Conservation (phyloP, 116 monocot species). For the Phalaenopsis hybrid region DNA sequence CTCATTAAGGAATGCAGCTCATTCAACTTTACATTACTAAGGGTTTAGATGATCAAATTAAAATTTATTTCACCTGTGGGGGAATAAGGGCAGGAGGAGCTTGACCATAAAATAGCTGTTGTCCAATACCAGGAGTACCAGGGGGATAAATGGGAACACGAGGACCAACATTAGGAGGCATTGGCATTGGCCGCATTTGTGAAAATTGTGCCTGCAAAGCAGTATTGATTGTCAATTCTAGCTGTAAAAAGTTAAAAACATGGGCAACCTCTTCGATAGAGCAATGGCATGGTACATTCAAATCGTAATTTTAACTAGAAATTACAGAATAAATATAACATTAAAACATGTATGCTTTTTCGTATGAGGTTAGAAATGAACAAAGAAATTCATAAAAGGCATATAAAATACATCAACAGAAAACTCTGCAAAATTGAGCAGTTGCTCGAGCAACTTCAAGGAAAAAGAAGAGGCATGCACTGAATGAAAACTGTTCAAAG, state of each 20-base stretch:
- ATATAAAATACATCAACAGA: neutral
- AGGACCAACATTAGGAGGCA: slow-evolving; percentile 20
- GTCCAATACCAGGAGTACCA: slow-evolving; percentile 19
- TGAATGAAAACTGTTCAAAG: neutral
- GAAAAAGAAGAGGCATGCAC: neutral
- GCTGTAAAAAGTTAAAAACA: neutral
- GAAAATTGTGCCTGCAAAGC: slow-evolving; percentile 24
- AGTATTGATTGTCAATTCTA: neutral
- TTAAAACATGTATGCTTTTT: neutral
- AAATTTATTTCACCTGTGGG: slow-evolving; percentile 11
- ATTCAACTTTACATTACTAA: neutral
- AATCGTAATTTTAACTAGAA: neutral
- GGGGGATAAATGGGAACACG: slow-evolving; percentile 22
- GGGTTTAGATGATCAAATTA: slow-evolving; percentile 1
- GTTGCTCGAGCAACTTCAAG: neutral
- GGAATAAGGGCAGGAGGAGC: slow-evolving; percentile 15
- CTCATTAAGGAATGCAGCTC: neutral
- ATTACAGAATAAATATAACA: neutral
- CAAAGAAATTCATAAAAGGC: neutral
- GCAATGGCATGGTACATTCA: neutral
- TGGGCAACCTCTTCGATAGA: neutral
- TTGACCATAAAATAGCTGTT: slow-evolving; percentile 23
- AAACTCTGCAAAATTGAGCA: neutral
- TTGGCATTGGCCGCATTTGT: slow-evolving; percentile 20
- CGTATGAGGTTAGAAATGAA: neutral